These are phyloP conservation scores for Heliamphora exappendiculata DNA, from an alignment of 148 eudicot species.

Conservation along the genomic window DNA sequence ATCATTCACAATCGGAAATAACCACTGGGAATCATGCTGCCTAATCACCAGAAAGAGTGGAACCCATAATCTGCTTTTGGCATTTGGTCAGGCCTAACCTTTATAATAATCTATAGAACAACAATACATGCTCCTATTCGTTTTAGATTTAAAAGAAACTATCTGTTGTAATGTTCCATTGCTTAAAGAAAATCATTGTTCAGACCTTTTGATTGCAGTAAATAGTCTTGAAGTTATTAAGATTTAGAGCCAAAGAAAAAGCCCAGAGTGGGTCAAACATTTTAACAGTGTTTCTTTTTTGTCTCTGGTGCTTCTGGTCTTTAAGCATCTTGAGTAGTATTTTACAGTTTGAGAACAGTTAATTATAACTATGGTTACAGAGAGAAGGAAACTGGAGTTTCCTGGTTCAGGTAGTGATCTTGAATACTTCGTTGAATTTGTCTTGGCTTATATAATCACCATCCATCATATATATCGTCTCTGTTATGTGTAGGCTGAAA, in stretches of 20 bases:
- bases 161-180: no score
- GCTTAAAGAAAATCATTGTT: neutral
- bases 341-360: neutral
- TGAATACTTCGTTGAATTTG: neutral
- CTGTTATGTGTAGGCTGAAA: neutral
- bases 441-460: neutral
- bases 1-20: neutral
- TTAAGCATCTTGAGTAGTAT: neutral
- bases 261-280: neutral
- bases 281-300: neutral
- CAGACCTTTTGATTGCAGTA: neutral
- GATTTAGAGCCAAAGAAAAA: neutral
- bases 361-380: neutral
- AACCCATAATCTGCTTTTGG: no score
- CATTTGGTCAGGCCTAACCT: no score
- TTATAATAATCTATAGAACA: no score
- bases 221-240: no score
- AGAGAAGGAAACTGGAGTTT: neutral
- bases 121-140: no score
- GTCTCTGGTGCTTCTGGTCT: neutral
- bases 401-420: neutral
- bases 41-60: neutral
- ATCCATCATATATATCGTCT: neutral
- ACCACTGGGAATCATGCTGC: neutral
- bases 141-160: no score